These are phyloP conservation scores for Diaporthe eres DNA, from an alignment of 2,329 filamentous ascomycete genomes.

Conservation along the genomic window DNA sequence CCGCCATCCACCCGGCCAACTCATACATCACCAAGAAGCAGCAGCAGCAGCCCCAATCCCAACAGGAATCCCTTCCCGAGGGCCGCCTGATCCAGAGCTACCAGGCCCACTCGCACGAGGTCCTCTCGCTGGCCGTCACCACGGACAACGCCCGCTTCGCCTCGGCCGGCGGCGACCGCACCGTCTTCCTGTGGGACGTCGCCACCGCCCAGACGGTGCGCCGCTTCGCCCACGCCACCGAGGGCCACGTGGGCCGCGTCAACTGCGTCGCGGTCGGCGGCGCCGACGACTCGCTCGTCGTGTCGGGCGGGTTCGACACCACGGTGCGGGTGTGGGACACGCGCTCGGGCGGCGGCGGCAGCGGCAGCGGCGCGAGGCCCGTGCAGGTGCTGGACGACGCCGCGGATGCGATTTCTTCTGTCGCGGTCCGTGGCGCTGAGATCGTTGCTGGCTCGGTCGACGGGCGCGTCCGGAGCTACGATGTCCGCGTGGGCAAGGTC, in stretches of 20 bases:
- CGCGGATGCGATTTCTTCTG: conserved; percentile 73
- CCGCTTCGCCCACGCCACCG: conserved; percentile 72
- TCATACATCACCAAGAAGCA: conserved; percentile 54
- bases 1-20: conserved; percentile 44
- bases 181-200: conserved; percentile 96
- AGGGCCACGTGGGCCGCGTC: conserved; percentile 79
- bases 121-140: conserved; percentile 83
- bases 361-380: conserved; percentile 65
- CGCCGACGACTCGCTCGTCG: conserved; percentile 79
- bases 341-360: conserved; percentile 59
- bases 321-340: conserved; percentile 84
- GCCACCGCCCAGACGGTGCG: conserved; percentile 82
- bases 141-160: conserved; percentile 87
- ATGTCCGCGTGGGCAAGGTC: conserved; percentile 81
- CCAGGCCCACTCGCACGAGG: conserved; percentile 90
- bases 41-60: conserved; percentile 52
- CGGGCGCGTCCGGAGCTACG: conserved; percentile 85
- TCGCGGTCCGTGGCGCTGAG: conserved; percentile 65
- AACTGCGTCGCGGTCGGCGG: conserved; percentile 87
- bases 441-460: conserved; percentile 87
- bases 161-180: conserved; percentile 90
- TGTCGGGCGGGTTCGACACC: conserved; percentile 81
- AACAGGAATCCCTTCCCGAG: conserved; percentile 54
- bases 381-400: conserved; percentile 83
- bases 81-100: conserved; percentile 87